These are phyloP conservation scores for Pisolithus albus DNA, from an alignment of 768 basidiomycete genomes.

Conservation along the genomic window DNA sequence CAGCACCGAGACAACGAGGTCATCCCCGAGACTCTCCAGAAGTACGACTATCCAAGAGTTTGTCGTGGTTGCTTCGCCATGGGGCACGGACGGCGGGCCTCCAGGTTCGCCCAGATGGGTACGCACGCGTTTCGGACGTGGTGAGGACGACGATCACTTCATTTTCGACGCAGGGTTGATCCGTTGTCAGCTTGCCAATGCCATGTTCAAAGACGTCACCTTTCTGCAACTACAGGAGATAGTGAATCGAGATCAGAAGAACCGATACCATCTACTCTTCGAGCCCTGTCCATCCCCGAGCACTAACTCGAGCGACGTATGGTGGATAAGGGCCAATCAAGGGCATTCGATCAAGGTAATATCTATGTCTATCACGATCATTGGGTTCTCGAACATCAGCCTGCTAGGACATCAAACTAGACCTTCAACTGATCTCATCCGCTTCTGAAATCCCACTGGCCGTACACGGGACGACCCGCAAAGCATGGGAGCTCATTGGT, in stretches of 20 bases:
- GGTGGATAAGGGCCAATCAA: constrained; percentile 90
- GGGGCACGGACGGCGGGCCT: constrained; percentile 74
- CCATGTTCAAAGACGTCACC: constrained; percentile 58
- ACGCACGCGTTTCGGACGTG: constrained; percentile 72
- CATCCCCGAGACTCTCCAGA: constrained; percentile 57
- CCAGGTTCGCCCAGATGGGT: constrained; percentile 77
- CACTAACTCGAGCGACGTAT: constrained; percentile 29
- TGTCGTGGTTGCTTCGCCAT: constrained; percentile 90
- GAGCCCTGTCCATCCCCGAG: constrained; percentile 37
- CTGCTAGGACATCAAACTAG: constrained; percentile 58
- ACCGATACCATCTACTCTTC: constrained; percentile 51
- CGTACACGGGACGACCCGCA: constrained; percentile 71
- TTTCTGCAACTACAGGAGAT: constrained; percentile 50
- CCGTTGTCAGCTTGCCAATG: constrained; percentile 52
- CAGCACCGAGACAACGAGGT: constrained; percentile 46
- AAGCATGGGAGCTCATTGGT: constrained; percentile 73
- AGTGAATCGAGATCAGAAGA: constrained; percentile 61
- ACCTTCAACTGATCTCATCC: constrained; percentile 51
- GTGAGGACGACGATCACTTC: constrained; percentile 37
- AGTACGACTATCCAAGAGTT: constrained; percentile 72
- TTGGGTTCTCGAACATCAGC: not conserved
- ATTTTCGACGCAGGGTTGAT: constrained; percentile 2
- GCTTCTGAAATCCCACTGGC: constrained; percentile 67
- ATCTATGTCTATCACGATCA: constrained; percentile 6
- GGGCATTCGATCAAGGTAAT: constrained; percentile 77